Evolutionary conservation across 257 asterid species (phyloP), one percentile per base, ranked within the genome.

Genomic region (Solanum raphanifolium): DNA sequence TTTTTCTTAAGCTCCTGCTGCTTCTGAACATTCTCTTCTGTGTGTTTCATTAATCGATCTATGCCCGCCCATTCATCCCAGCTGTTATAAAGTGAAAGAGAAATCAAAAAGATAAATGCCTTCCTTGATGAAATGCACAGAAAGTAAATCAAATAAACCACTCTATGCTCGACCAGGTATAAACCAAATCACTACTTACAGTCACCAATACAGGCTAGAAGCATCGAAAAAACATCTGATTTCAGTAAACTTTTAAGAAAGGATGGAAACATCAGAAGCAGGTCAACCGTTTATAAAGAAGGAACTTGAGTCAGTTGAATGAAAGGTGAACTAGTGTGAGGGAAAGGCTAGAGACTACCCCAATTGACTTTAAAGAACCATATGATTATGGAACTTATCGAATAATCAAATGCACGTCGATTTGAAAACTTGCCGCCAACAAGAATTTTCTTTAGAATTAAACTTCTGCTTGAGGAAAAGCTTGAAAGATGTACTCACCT

Each of bases 1-100:
- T 90, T 90, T 88, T 86, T 90, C 79, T 48, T 89, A n/a, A 92
- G 93, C 83, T 91, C 94, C 90, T 87, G 88, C 89, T 90, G 92
- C 92, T 89, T 93, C 83, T 72, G 89, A 82, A 91, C 38, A 88
- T 96, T 96, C 89, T 91, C 98, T 34, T 94, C 93, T 18, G 94
- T 96, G 35, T 23, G 76, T 89, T 94, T 94, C 94, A 94, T 88
- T 88, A 96, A 78, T 88, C 89, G 87, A 84, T 91, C 91, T 55
- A 86, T 84, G 83, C 88, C 92, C 91, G 94, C 90, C 99, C 98
- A 95, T 93, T 94, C 99, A 92, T 96, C 98, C 97, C 97, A 96
- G 84, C 99, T 95, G 92, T 90, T 48, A 84, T 86, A 85, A 89
- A 34, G 74, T 29, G 86, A 82, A 48, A 11, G 41, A 20, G 41